These are phyloP conservation scores for Pseudocercospora fijiensis DNA, from an alignment of 2,329 filamentous ascomycete genomes.

Conservation along the genomic window DNA sequence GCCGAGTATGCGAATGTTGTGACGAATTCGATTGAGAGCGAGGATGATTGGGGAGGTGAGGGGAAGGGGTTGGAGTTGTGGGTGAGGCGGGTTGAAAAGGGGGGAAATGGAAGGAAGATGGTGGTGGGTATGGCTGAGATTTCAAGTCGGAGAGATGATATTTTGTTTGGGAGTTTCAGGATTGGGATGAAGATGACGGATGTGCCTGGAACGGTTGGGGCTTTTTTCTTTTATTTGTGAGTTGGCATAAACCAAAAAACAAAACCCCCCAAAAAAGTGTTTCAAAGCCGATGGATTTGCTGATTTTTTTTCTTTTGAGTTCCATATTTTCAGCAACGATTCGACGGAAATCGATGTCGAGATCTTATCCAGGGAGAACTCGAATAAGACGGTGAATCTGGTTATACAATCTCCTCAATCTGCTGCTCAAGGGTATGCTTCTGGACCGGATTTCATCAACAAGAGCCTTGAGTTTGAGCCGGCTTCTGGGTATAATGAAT, in stretches of 20 bases:
- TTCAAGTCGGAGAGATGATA: conserved; percentile 59
- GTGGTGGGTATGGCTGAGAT: conserved; percentile 65
- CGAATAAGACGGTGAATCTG: conserved; percentile 63
- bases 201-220: conserved; percentile 67
- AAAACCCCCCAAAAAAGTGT: too few species aligned
- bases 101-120: background rate
- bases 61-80: conserved; percentile 58
- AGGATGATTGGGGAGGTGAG: conserved; percentile 44
- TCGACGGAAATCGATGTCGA: conserved; percentile 81
- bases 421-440: conserved; percentile 59
- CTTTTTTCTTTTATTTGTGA: conserved; percentile 75
- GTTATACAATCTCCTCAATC: conserved; percentile 70
- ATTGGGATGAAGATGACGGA: conserved; percentile 64
- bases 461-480: conserved; percentile 66
- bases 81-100: conserved; percentile 42
- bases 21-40: conserved; percentile 50
- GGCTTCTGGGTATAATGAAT: conserved; percentile 67
- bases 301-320: conserved; percentile 70
- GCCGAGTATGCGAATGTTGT: conserved; percentile 60
- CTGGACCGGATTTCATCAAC: conserved; percentile 55
- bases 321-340: conserved; percentile 55
- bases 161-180: conserved; percentile 69
- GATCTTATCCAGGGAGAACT: conserved; percentile 62
- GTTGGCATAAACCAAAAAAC: too few species aligned
- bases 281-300: too few species aligned